Conservation (phyloP, 495 filamentous ascomycete genomes). For the Aspergillus baeticus region DNA sequence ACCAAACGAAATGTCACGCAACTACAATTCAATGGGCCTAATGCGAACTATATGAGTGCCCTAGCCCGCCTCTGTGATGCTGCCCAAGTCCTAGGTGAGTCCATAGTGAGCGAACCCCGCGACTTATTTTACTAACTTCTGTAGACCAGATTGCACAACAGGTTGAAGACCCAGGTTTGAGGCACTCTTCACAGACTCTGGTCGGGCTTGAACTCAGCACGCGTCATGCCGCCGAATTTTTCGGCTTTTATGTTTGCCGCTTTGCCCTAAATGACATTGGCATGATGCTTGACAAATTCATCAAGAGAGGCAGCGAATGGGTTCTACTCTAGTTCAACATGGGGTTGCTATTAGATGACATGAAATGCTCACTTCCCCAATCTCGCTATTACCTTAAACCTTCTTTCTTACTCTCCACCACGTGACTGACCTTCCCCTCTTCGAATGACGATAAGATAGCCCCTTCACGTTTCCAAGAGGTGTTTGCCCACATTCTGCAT, state of each 20-base stretch:
- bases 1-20: constrained; percentile 66
- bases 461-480: background rate
- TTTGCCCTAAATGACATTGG: constrained; percentile 85
- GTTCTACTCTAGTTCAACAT: constrained; percentile 54
- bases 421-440: background rate
- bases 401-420: no score
- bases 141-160: constrained; percentile 94
- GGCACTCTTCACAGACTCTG: constrained; percentile 79
- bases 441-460: background rate
- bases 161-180: constrained; percentile 88
- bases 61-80: constrained; percentile 92
- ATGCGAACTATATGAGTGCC: constrained; percentile 86
- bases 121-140: background rate
- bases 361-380: no score
- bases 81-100: constrained; percentile 87
- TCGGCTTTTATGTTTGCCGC: constrained; percentile 93
- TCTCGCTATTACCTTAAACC: no score
- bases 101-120: background rate
- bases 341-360: background rate
- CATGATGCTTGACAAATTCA: constrained; percentile 90
- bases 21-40: constrained; percentile 74
- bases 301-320: constrained; percentile 96
- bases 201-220: constrained; percentile 92
- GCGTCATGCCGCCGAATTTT: constrained; percentile 94
- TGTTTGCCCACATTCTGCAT: background rate